phyloP scores from a whole-genome alignment of 2,329 filamentous ascomycete genomes.

The Shiraia bambusicola region DNA sequence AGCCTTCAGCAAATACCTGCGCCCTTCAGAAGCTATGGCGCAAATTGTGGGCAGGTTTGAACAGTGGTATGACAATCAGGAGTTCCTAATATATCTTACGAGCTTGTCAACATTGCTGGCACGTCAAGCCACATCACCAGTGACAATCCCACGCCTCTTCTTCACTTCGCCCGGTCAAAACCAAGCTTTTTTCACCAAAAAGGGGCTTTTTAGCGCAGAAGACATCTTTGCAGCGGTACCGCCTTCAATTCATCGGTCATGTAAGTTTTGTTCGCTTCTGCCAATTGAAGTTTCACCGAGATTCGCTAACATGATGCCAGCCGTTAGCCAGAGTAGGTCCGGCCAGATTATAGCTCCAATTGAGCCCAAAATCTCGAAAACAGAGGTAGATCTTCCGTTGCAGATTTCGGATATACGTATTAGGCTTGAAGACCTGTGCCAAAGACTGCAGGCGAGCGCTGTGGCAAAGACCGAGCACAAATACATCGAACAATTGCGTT shows the following conservation, averaged over 20 bases:
- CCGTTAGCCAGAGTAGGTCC: slow-evolving; percentile 14
- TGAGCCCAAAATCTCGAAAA: slow-evolving; percentile 3
- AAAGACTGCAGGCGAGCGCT: slow-evolving; percentile 8
- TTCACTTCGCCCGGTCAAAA: not conserved
- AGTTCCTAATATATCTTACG: slow-evolving; percentile 38
- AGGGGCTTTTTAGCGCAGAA: slow-evolving; percentile 2
- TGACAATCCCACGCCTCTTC: slow-evolving; percentile 1
- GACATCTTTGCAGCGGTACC: slow-evolving; percentile 8
- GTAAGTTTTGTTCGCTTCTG: too few species aligned
- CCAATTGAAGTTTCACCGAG: too few species aligned
- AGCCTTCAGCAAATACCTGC: slow-evolving; percentile 14
- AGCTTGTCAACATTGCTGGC: slow-evolving; percentile 11
- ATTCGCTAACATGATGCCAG: too few species aligned
- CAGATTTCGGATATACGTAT: not conserved
- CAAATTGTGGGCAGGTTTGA: slow-evolving; percentile 16
- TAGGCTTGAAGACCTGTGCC: slow-evolving; percentile 16
- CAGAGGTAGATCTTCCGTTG: not conserved
- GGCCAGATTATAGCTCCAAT: not conserved
- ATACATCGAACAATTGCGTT: slow-evolving; percentile 21
- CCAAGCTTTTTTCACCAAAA: not conserved
- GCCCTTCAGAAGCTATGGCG: slow-evolving; percentile 12
- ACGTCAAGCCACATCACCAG: slow-evolving; percentile 1
- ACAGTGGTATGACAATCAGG: slow-evolving; percentile 41
- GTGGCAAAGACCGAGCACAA: slow-evolving; percentile 18
- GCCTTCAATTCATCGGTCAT: too few species aligned